A percentile compares a stretch with the other conserved stretches of the same genome.
Evolutionary conservation across 306 rosid species (phyloP).

Genomic region (Casuarina equisetifolia): DNA sequence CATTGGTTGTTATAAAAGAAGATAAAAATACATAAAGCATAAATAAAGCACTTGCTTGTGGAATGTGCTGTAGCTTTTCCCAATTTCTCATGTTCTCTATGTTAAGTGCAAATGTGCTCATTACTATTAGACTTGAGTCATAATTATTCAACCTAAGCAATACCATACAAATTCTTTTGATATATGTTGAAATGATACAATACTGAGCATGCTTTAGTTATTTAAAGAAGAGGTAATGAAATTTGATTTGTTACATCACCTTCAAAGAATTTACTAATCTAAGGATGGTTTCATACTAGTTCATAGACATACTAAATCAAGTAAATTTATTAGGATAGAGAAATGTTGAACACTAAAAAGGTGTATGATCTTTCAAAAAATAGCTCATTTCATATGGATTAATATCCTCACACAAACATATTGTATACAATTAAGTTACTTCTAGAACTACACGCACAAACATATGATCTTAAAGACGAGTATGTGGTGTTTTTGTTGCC

Average conservation of each 20-base stretch:
- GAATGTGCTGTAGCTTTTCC: background rate
- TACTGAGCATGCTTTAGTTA: background rate
- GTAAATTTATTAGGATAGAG: background rate
- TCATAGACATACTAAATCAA: background rate
- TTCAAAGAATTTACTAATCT: background rate
- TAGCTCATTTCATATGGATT: background rate
- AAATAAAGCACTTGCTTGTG: background rate
- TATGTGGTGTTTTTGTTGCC: slow-evolving; percentile 87
- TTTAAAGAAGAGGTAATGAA: background rate
- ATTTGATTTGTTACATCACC: background rate
- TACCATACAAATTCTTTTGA: background rate
- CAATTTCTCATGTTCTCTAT: background rate
- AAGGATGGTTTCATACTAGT: background rate
- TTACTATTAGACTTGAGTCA: background rate
- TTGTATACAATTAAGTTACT: background rate
- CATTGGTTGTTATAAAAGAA: too few species aligned
- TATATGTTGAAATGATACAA: background rate
- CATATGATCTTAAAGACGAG: slow-evolving; percentile 87
- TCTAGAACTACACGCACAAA: slow-evolving; percentile 53
- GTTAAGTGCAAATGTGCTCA: background rate
- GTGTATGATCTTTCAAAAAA: background rate
- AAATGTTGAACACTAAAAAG: background rate
- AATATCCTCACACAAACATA: background rate
- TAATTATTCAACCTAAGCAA: background rate
- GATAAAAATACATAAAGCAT: background rate